These are phyloP conservation scores for Whalleya microplaca DNA, from an alignment of 2,329 filamentous ascomycete species.

Conservation along the genomic window DNA sequence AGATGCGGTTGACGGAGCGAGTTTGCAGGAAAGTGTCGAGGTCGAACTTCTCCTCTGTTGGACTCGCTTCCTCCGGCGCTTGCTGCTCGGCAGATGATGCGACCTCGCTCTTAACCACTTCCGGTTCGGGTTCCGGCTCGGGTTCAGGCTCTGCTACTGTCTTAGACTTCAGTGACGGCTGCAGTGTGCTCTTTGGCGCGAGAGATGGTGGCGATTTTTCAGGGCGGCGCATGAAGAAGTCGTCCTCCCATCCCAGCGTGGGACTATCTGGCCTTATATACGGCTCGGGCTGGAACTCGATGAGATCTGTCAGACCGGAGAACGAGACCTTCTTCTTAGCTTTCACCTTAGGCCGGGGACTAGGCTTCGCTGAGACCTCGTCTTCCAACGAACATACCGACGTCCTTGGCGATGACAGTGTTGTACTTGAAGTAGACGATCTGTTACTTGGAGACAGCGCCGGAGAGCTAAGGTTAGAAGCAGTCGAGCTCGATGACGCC, in stretches of 20 bases:
- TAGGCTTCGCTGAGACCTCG: conserved; percentile 12
- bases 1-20: conserved; percentile 53
- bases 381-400: conserved; percentile 43
- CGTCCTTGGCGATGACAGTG: conserved; percentile 49
- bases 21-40: conserved; percentile 44
- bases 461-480: conserved; percentile 50
- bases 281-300: conserved; percentile 45
- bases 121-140: conserved; percentile 1
- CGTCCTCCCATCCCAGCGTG: conserved; percentile 58
- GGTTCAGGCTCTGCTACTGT: neutral
- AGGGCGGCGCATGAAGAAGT: conserved; percentile 18
- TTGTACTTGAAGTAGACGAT: conserved; percentile 50
- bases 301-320: conserved; percentile 38
- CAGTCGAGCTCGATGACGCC: conserved; percentile 41
- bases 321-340: conserved; percentile 50
- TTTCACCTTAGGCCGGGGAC: conserved; percentile 17
- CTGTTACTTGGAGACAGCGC: conserved; percentile 51
- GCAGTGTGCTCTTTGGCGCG: conserved; percentile 6
- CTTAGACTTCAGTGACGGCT: conserved; percentile 1
- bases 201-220: conserved; percentile 11
- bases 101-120: conserved; percentile 4
- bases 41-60: conserved; percentile 33
- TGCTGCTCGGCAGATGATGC: neutral
- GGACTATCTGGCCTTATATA: conserved; percentile 62
- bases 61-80: conserved; percentile 7